Percentiles rank a stretch among this genome's conserved stretches.
Conservation (phyloP, 129 eudicot species). For the Artemisia annua region DNA sequence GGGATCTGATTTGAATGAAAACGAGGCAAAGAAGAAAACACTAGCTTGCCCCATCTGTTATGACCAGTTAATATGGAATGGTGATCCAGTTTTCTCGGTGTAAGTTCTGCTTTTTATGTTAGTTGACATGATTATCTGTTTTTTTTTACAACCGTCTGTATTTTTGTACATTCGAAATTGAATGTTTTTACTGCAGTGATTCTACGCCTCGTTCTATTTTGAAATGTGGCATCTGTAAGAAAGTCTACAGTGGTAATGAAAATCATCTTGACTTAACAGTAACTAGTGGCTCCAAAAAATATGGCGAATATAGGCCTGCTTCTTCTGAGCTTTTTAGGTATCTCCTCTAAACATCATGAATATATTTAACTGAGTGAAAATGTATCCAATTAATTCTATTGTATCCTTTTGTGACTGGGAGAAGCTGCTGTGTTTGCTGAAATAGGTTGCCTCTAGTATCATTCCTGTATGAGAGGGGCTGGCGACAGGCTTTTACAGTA, state of each 20-base stretch:
- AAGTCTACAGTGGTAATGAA: constrained; percentile 61
- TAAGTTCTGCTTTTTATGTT: constrained; percentile 36
- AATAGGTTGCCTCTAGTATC: constrained; percentile 70
- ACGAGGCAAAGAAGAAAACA: constrained; percentile 32
- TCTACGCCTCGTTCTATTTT: constrained; percentile 45
- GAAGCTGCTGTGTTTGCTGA: constrained; percentile 9
- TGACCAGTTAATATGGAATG: constrained; percentile 49
- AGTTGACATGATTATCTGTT: background rate
- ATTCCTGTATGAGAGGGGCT: constrained; percentile 87
- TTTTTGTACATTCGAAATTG: background rate
- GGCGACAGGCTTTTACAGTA: constrained; percentile 72
- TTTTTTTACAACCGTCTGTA: background rate
- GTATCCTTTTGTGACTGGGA: background rate
- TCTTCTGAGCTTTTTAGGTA: constrained; percentile 93
- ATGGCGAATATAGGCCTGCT: constrained; percentile 63
- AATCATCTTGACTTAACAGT: constrained; percentile 75
- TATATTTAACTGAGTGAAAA: background rate
- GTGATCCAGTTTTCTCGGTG: constrained; percentile 59
- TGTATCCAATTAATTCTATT: background rate
- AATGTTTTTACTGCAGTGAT: constrained; percentile 44
- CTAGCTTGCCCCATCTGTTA: constrained; percentile 88
- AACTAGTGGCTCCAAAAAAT: constrained; percentile 62
- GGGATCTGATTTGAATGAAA: constrained; percentile 15
- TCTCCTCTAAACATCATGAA: background rate
- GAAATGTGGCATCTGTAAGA: constrained; percentile 61